A percentile compares a stretch with the other conserved stretches of the same genome.
Evolutionary conservation across 1,139 yeast species (phyloP).

Genomic region (Hansenula lynferdii): DNA sequence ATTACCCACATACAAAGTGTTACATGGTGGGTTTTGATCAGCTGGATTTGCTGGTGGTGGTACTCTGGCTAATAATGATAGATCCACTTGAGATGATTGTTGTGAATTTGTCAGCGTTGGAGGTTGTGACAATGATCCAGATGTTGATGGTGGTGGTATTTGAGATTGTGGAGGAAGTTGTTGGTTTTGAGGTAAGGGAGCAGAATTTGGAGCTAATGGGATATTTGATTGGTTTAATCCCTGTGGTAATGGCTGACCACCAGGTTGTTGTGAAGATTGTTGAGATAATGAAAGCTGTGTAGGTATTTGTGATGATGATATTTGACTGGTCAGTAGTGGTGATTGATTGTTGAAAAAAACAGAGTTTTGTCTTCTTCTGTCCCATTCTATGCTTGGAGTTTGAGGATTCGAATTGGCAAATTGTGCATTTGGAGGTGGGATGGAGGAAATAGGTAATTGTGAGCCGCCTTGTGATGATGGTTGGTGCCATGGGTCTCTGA

Average conservation of each 20-base stretch:
- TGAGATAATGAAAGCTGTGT: constrained; percentile 15
- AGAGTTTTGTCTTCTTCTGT: constrained; percentile 27
- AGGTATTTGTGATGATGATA: constrained; percentile 22
- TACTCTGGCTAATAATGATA: constrained; percentile 67
- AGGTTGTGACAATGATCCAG: constrained; percentile 5
- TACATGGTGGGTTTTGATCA: constrained; percentile 98
- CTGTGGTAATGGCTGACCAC: constrained; percentile 14
- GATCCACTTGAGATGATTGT: constrained; percentile 49
- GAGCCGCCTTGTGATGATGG: constrained; percentile 2
- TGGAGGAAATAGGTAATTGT: constrained; percentile 2
- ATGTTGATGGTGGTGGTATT: not conserved
- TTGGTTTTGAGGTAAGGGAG: constrained; percentile 11
- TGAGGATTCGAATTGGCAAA: constrained; percentile 17
- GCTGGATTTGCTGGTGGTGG: constrained; percentile 99
- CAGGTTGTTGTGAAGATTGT: constrained; percentile 8
- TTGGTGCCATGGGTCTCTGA: constrained; percentile 35
- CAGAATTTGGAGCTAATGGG: constrained; percentile 17
- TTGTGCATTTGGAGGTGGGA: constrained; percentile 14
- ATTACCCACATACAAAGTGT: constrained; percentile 93
- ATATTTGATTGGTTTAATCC: constrained; percentile 15
- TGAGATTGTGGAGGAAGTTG: constrained; percentile 7
- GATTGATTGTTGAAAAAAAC: constrained; percentile 24
- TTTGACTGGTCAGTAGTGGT: constrained; percentile 21
- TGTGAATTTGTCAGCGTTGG: constrained; percentile 14
- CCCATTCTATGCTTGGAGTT: constrained; percentile 24